These are phyloP conservation scores for Boletus sp. DNA, from an alignment of 768 basidiomycete species.

Conservation along the genomic window DNA sequence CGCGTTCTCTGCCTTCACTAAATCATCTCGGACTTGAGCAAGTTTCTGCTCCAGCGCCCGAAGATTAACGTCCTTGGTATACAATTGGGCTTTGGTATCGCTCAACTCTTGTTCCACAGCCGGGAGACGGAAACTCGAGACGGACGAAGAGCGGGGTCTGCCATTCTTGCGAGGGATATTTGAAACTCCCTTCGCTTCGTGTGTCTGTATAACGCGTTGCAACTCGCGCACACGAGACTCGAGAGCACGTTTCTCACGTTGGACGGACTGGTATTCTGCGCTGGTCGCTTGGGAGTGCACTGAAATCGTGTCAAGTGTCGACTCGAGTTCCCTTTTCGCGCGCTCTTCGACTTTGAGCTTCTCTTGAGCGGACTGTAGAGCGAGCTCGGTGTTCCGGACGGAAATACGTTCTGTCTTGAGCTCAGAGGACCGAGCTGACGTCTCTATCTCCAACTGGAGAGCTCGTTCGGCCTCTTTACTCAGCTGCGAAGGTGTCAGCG, in stretches of 20 bases:
- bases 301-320: constrained; percentile 52
- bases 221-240: constrained; percentile 59
- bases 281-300: constrained; percentile 48
- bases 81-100: constrained; percentile 42
- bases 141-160: constrained; percentile 58
- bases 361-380: constrained; percentile 46
- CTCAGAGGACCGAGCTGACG: constrained; percentile 49
- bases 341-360: constrained; percentile 50
- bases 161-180: constrained; percentile 34
- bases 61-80: constrained; percentile 45
- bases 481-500: constrained; percentile 39
- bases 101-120: constrained; percentile 55
- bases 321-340: constrained; percentile 52
- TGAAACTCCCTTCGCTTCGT: constrained; percentile 32
- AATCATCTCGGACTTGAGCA: constrained; percentile 44
- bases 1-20: constrained; percentile 57
- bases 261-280: constrained; percentile 42
- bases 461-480: constrained; percentile 54
- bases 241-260: constrained; percentile 55
- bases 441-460: constrained; percentile 50
- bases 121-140: constrained; percentile 47
- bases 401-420: constrained; percentile 52
- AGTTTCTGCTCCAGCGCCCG: constrained; percentile 44
- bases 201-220: constrained; percentile 39
- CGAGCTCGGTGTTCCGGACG: constrained; percentile 49